phyloP scores from a whole-genome alignment of 495 filamentous ascomycete genomes.

The Penicillium atrosanguineum region DNA sequence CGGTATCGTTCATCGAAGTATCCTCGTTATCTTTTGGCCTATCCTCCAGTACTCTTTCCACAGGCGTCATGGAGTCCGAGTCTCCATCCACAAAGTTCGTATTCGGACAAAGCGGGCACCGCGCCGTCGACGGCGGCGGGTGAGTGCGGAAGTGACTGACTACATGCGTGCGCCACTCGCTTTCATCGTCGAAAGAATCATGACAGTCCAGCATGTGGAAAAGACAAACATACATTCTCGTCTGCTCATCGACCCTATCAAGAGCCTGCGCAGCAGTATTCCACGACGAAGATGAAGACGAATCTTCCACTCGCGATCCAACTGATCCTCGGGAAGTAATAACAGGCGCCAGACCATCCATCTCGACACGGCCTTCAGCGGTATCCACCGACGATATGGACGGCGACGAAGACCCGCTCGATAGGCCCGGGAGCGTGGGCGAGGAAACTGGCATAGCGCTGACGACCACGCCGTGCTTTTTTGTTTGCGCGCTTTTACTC shows the following conservation, averaged over 20 bases:
- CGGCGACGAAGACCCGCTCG: conserved; percentile 21
- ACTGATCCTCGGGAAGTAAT: conserved; percentile 2
- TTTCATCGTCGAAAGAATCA: conserved; percentile 33
- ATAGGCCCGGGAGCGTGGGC: conserved; percentile 15
- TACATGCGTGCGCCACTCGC: conserved; percentile 42
- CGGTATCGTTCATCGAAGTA: neutral
- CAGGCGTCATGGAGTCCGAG: neutral
- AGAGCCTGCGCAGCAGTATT: conserved; percentile 12
- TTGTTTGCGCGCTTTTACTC: conserved; percentile 7
- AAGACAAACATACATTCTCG: conserved; percentile 37
- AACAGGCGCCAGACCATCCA: conserved; percentile 20
- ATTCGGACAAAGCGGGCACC: conserved; percentile 40
- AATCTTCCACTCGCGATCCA: too few relatives aligned
- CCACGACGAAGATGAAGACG: conserved; percentile 24
- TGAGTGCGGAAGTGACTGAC: conserved; percentile 43
- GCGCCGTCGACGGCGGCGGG: conserved; percentile 35
- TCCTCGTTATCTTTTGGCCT: neutral
- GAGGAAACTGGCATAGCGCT: conserved; percentile 11
- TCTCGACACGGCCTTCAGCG: neutral
- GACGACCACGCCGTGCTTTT: conserved; percentile 15
- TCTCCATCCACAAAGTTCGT: conserved; percentile 31
- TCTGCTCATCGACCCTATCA: neutral
- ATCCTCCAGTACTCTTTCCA: neutral
- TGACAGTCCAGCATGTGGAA: conserved; percentile 47
- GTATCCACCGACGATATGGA: conserved; percentile 26